Evolutionary conservation across 2,329 filamentous ascomycete species (phyloP).

Genomic region (Apiospora koreana): DNA sequence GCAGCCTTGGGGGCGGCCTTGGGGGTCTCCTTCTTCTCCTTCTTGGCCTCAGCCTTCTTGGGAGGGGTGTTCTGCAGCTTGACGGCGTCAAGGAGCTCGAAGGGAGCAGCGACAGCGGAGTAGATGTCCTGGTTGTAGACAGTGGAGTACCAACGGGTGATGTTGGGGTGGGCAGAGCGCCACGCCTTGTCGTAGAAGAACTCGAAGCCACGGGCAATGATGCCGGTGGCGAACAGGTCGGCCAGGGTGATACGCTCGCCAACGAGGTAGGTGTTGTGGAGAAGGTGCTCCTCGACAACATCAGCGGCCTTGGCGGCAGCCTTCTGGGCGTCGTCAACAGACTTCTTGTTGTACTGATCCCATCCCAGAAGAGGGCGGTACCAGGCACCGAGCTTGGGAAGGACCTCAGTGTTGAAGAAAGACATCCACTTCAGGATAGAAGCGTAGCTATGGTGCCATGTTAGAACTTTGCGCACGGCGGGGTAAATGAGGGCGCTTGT

Average conservation of each 20-base stretch:
- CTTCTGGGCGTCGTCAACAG: constrained; percentile 78
- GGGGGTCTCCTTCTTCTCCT: constrained; percentile 53
- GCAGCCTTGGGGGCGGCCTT: constrained; percentile 48
- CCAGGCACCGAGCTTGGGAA: constrained; percentile 74
- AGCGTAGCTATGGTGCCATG: constrained; percentile 63
- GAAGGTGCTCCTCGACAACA: constrained; percentile 83
- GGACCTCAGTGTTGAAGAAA: constrained; percentile 87
- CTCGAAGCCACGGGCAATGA: constrained; percentile 87
- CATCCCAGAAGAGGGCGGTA: constrained; percentile 83
- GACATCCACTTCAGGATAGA: constrained; percentile 99
- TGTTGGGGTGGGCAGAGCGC: constrained; percentile 79
- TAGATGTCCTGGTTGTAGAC: constrained; percentile 91
- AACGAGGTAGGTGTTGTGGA: constrained; percentile 93
- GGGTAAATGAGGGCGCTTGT: constrained; percentile 2
- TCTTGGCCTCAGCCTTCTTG: constrained; percentile 77
- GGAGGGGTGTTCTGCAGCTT: constrained; percentile 69
- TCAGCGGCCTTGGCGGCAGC: constrained; percentile 65
- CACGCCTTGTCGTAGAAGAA: constrained; percentile 92
- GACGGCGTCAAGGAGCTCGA: constrained; percentile 80
- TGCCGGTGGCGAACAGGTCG: constrained; percentile 80
- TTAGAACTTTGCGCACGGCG: constrained; percentile 24
- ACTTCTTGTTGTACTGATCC: constrained; percentile 97
- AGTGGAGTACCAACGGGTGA: constrained; percentile 93
- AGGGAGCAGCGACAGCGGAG: constrained; percentile 74
- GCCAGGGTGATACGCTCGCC: constrained; percentile 97